A percentile compares a stretch with the other conserved stretches of the same genome.
Evolutionary conservation across 441 rosid genomes (phyloP).

Genomic region (Croton setiger): DNA sequence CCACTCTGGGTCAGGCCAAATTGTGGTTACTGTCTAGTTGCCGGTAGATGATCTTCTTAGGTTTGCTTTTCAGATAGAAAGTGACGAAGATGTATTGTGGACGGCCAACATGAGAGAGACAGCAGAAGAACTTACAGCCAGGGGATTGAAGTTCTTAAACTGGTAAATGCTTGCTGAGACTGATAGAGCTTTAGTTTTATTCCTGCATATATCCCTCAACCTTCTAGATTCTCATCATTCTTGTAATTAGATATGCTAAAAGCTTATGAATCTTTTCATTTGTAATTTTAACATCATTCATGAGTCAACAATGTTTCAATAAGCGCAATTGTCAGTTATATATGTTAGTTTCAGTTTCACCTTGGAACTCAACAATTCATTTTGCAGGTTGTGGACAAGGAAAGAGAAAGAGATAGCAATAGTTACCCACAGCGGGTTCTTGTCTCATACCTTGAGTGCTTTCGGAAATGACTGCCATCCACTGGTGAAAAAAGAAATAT

Average conservation of each 20-base stretch:
- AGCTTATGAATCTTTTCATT: neutral
- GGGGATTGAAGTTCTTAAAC: constrained; percentile 75
- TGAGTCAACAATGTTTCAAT: neutral
- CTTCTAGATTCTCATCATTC: neutral
- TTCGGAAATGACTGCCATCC: constrained; percentile 82
- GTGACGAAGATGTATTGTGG: constrained; percentile 71
- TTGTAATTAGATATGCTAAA: neutral
- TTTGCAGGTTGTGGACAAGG: constrained; percentile 91
- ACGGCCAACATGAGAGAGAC: constrained; percentile 81
- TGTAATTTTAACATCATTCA: neutral
- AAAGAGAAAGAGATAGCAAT: constrained; percentile 96
- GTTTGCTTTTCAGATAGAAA: constrained; percentile 56
- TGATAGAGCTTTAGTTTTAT: neutral
- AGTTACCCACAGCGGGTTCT: constrained; percentile 93
- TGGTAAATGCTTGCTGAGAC: constrained; percentile 42
- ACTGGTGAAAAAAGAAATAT: constrained; percentile 64
- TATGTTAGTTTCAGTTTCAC: neutral
- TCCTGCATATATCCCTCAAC: neutral
- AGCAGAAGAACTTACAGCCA: constrained; percentile 60
- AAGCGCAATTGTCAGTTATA: neutral
- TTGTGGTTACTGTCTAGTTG: constrained; percentile 12
- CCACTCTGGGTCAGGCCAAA: constrained; percentile 15
- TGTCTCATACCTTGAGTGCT: constrained; percentile 69
- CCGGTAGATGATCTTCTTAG: constrained; percentile 23
- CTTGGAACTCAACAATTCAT: constrained; percentile 11